phyloP scores from a whole-genome alignment of 345 rosid genomes.

The Hibiscus syriacus region DNA sequence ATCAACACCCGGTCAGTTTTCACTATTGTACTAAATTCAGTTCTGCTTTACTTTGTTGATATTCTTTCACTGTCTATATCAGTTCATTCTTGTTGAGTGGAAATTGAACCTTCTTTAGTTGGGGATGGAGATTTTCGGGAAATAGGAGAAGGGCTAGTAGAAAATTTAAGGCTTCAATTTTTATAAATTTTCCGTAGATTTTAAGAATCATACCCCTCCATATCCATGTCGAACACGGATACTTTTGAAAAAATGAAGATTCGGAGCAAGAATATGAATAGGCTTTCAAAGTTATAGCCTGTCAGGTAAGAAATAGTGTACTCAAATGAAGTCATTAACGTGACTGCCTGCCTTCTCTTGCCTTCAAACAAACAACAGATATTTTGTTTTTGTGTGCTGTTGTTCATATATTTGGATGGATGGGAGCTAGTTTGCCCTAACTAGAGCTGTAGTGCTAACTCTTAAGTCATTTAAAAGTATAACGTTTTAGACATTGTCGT shows the following conservation, averaged over 20 bases:
- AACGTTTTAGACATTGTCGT: background rate
- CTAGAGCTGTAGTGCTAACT: too few species aligned
- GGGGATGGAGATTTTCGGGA: background rate
- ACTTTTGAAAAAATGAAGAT: background rate
- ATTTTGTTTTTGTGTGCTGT: background rate
- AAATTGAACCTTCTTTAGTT: background rate
- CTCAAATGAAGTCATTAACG: background rate
- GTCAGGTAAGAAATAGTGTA: background rate
- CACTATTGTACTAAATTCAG: slow-evolving; percentile 20
- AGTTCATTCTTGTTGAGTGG: background rate
- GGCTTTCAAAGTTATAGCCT: background rate
- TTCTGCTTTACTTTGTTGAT: background rate
- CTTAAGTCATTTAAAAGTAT: background rate
- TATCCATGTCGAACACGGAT: background rate
- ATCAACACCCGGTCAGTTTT: slow-evolving; percentile 89
- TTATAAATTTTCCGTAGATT: too few species aligned
- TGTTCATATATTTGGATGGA: background rate
- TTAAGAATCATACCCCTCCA: too few species aligned
- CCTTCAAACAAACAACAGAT: background rate
- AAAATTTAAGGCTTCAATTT: too few species aligned
- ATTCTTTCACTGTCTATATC: background rate
- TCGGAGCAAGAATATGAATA: background rate
- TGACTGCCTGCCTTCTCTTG: background rate
- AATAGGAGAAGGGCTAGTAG: background rate
- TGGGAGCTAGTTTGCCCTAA: background rate